These are phyloP conservation scores for Plasmopara muralis DNA, from an alignment of 352 stramenopile species.

Conservation along the genomic window DNA sequence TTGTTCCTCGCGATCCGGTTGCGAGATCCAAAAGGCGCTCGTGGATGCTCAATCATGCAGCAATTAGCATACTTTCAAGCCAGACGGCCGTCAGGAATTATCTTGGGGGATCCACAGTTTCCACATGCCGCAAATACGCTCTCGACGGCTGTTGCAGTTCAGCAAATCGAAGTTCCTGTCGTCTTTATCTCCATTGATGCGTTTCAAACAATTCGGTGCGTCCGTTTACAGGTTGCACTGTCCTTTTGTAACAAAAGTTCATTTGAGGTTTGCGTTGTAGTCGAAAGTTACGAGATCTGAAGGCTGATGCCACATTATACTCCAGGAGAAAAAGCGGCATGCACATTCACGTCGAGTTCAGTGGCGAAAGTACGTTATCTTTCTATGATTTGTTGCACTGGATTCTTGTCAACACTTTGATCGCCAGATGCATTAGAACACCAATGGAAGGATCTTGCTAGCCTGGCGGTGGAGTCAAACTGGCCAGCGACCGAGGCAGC, in stretches of 20 bases:
- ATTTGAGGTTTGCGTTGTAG: constrained; percentile 3
- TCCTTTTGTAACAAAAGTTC: not conserved
- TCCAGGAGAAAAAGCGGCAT: constrained; percentile 9
- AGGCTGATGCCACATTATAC: constrained; percentile 11
- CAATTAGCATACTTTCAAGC: constrained; percentile 42
- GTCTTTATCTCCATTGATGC: constrained; percentile 40
- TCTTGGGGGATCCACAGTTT: constrained; percentile 38
- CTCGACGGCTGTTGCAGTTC: constrained; percentile 13
- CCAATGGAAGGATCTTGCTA: constrained; percentile 53
- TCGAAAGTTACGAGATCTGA: constrained; percentile 19
- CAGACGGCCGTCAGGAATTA: constrained; percentile 31
- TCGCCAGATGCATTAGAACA: constrained; percentile 45
- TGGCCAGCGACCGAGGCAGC: constrained; percentile 41
- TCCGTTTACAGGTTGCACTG: not conserved
- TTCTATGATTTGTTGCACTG: not conserved
- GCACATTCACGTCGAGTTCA: constrained; percentile 59
- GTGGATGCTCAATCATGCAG: constrained; percentile 28
- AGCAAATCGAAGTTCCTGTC: constrained; percentile 34
- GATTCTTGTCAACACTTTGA: not conserved
- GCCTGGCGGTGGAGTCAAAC: constrained; percentile 39
- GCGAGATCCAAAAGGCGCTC: constrained; percentile 12
- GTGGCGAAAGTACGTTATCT: constrained; percentile 44
- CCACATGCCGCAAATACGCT: constrained; percentile 14
- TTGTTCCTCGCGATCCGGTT: constrained; percentile 27
- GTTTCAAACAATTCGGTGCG: constrained; percentile 25